A percentile compares a stretch with the other conserved stretches of the same genome.
These are phyloP conservation scores for Salinomyces thailandicus DNA, from an alignment of 2,329 filamentous ascomycete species.

Conservation along the genomic window DNA sequence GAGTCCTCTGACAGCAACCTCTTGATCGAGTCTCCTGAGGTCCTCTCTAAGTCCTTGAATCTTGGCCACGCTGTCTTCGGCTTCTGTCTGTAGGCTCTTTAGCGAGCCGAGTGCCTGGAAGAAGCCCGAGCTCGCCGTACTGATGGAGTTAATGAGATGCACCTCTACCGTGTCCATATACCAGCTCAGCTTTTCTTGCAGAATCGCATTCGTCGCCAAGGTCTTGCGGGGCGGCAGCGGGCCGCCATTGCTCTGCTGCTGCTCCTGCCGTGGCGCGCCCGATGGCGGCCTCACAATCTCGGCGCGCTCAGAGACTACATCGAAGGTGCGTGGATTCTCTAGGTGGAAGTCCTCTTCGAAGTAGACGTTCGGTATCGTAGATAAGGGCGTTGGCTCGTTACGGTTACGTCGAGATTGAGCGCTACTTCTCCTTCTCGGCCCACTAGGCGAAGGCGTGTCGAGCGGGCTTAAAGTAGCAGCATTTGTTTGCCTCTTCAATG, in stretches of 20 bases:
- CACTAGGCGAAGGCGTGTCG: slow-evolving; percentile 17
- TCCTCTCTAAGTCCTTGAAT: slow-evolving; percentile 76
- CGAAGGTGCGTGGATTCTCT: slow-evolving; percentile 91
- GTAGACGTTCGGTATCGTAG: slow-evolving; percentile 85
- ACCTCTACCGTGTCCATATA: slow-evolving; percentile 99
- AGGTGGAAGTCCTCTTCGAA: slow-evolving; percentile 92
- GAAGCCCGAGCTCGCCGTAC: slow-evolving; percentile 88
- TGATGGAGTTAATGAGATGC: slow-evolving; percentile 92
- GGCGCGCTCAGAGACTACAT: slow-evolving; percentile 89
- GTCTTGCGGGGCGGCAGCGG: slow-evolving; percentile 57
- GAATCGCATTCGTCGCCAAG: slow-evolving; percentile 86
- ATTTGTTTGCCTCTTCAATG: slow-evolving; percentile 30
- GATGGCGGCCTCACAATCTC: slow-evolving; percentile 73
- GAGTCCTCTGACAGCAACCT: slow-evolving; percentile 75
- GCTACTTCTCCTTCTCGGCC: slow-evolving; percentile 41
- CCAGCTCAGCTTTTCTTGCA: slow-evolving; percentile 98
- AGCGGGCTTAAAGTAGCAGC: slow-evolving; percentile 34
- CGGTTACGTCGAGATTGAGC: slow-evolving; percentile 45
- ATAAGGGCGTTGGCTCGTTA: slow-evolving; percentile 72
- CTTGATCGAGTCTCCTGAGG: slow-evolving; percentile 67
- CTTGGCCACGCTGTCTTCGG: slow-evolving; percentile 76
- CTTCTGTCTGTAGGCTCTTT: slow-evolving; percentile 82
- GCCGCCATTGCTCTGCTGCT: slow-evolving; percentile 49
- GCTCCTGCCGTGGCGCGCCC: slow-evolving; percentile 29
- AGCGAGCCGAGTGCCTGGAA: slow-evolving; percentile 88